phyloP scores from a whole-genome alignment of 148 eudicot species.

The Heliamphora exappendiculata region DNA sequence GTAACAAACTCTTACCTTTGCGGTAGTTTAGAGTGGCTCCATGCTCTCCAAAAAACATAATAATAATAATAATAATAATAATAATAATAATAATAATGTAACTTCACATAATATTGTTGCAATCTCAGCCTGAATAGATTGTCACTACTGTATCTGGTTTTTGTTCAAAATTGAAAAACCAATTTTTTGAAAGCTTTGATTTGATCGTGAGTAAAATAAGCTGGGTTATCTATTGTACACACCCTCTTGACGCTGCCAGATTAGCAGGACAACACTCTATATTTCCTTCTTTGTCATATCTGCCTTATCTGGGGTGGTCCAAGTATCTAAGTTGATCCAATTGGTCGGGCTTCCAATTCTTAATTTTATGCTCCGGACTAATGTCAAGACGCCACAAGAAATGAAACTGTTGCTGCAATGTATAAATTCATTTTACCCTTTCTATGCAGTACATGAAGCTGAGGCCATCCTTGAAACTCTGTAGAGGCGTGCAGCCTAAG shows the following conservation, averaged over 20 bases:
- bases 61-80: not conserved
- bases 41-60: too few relatives aligned
- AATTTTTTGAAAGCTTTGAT: not conserved
- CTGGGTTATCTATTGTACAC: not conserved
- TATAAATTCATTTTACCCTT: not conserved
- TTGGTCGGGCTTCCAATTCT: not conserved
- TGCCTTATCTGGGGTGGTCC: not conserved
- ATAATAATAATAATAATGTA: too few relatives aligned
- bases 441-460: constrained; percentile 39
- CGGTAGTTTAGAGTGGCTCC: not conserved
- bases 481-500: constrained; percentile 35
- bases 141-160: not conserved
- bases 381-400: not conserved
- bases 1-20: constrained; percentile 23
- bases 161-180: not conserved
- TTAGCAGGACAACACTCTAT: not conserved
- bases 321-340: not conserved
- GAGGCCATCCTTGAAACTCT: constrained; percentile 39
- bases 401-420: not conserved
- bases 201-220: not conserved
- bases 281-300: not conserved
- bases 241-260: too few relatives aligned
- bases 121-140: not conserved
- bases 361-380: not conserved
- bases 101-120: not conserved